Evolutionary conservation across 495 filamentous ascomycete genomes (phyloP), one percentile per base, ranked within the genome.

Genomic region (Penicillium paradoxum): DNA sequence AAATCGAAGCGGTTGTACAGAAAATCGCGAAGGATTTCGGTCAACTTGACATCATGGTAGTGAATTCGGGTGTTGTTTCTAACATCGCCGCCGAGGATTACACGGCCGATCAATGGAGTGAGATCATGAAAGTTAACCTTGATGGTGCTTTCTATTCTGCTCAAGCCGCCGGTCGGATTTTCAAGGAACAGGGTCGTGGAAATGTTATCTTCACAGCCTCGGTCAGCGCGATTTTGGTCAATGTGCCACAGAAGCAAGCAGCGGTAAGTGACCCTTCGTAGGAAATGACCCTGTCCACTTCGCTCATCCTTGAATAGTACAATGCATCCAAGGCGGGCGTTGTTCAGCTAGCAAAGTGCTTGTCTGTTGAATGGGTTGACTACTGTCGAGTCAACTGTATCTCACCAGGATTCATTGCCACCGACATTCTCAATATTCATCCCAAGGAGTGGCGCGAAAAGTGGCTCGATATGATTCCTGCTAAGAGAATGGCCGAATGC

Each of bases 1-100:
- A 78, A 3, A 84, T 91, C 19, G 68, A 80, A 41, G 54, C 61
- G 0, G 70, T 75, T 24, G 66, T 88, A 19, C 72, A 84, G 54
- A 57, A 75, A 32, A 77, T 83, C 40, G 76, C 84, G 15, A 51
- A 64, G 36, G 86, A 89, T 10, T 88, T 90, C 67, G 80, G 79
- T 18, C 77, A 79, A 4, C 79, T 91, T 4, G 88, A 91, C 61
- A 77, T 90, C 59, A 86, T 91, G 58, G 81, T 91, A 34, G 85
- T 83, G 10, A 91, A 91, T 60, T 83, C 85, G 5, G 88, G 88
- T 6, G 83, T 90, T 39, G 69, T 76, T 4, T 85, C 60, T 7
- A 57, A 46, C 14, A 41, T 67, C n/a, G 49, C 67, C 0, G 70
- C 69, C 0, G 70, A 72, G 25, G 72, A 75, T 15, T 72, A 69